phyloP scores from a whole-genome alignment of 345 rosid genomes.

The Sapria himalayana region DNA sequence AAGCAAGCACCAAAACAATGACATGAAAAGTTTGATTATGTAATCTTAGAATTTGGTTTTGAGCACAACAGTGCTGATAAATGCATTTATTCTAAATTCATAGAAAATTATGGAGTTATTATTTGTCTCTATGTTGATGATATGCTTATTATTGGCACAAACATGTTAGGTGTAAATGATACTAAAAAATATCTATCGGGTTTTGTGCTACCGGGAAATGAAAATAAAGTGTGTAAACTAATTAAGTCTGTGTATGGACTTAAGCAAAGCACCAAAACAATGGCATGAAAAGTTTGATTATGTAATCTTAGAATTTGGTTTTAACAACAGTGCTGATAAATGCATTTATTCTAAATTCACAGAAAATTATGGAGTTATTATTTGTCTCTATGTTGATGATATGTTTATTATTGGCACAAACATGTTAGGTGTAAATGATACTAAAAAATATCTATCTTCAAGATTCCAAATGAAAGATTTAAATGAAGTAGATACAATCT shows the following conservation, averaged over 20 bases:
- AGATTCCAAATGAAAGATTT: too few relatives aligned
- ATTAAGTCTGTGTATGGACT: background rate
- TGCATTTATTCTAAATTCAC: background rate
- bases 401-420: too few relatives aligned
- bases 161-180: too few relatives aligned
- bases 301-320: background rate
- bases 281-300: slow-evolving; percentile 5
- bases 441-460: slow-evolving; percentile 2
- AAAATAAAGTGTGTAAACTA: too few relatives aligned
- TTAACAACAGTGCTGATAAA: slow-evolving; percentile 3
- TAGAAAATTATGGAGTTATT: background rate
- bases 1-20: background rate
- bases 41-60: background rate
- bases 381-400: slow-evolving; percentile 3
- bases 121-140: slow-evolving; percentile 3
- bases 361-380: background rate
- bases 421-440: too few relatives aligned
- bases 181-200: slow-evolving; percentile 3
- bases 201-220: slow-evolving; percentile 1
- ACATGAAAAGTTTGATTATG: slow-evolving; percentile 4
- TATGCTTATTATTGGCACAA: too few relatives aligned
- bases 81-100: background rate
- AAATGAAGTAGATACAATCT: too few relatives aligned
- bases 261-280: background rate
- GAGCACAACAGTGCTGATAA: slow-evolving; percentile 1